Base-by-base conservation (phyloP, 108 stramenopile species). In the Aurantiochytrium sp. region DNA sequence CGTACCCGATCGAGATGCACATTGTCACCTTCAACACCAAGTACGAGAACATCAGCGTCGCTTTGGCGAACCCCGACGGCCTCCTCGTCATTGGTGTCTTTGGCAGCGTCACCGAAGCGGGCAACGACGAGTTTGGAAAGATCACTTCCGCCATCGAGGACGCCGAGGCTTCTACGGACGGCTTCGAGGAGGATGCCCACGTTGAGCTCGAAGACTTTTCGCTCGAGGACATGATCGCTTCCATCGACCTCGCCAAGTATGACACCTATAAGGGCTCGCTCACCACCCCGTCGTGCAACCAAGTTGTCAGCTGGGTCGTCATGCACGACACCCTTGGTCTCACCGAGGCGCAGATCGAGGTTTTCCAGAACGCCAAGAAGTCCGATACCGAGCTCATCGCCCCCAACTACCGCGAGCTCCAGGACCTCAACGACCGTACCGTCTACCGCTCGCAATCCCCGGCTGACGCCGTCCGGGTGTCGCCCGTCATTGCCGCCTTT, bases 11-110 rank as follows among this genome's bases (percentile, higher is more conserved):
- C 32, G 73, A 81, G 32, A 48, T 41, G 42, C 73, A 81, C 45
- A 48, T 81, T 81, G 73, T 81, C 27, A 41, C 15, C 73, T 81
- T 48, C 2, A 81, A 81, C 73, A 81, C 73, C 1, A 81, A 81
- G 73, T 81, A 81, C 73, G 73, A 12, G 8, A 24, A 81, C 73
- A 41, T 81, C 1, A 21, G 42, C 42, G 24, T 24, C 30, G 73
- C 73, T 24, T 6, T 30, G 39, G 73, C 21, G 19, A 48, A 81
- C 42, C 15, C 36, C 73, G 73, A 81, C 45, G 73, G 73, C 39
- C 73, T 81, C 17, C 73, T 81, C 27, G 73, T 81, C 27, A 81
- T 81, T 24, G 73, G 73, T 21, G 39, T 81, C 42, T 48, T 81
- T 41, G 39, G 39, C 45, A 41, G 30, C 6, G 27, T 22, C 6